Conservation (phyloP, 495 filamentous ascomycete genomes). For the Paragyromitra xinjiangensis region DNA sequence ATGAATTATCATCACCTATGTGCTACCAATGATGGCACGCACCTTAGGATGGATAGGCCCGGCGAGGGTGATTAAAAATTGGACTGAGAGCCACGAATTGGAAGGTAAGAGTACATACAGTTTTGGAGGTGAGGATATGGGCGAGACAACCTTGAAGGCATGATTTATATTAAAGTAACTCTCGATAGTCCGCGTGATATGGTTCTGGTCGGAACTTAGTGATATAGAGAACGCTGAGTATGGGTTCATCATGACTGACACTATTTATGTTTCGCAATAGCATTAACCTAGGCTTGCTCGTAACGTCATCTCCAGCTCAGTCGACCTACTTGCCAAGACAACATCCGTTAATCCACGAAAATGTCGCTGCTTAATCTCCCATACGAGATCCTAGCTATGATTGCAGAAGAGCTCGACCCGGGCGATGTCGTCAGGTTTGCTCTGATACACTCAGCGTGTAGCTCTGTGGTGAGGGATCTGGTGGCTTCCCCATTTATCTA, state of each 20-base stretch:
- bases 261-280: not conserved
- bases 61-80: too few species aligned
- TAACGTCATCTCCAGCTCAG: not conserved
- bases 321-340: not conserved
- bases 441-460: not conserved
- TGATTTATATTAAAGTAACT: too few species aligned
- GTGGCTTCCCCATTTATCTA: conserved; percentile 2
- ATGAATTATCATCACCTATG: too few species aligned
- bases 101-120: too few species aligned
- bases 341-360: not conserved
- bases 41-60: too few species aligned
- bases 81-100: too few species aligned
- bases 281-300: not conserved
- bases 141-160: too few species aligned
- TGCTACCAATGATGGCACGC: too few species aligned
- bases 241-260: not conserved
- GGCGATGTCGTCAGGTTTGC: not conserved
- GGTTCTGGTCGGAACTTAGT: not conserved
- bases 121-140: too few species aligned
- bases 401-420: not conserved
- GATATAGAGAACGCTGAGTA: not conserved
- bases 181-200: not conserved
- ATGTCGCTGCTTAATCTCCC: not conserved
- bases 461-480: not conserved
- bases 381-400: not conserved